A percentile compares a stretch with the other conserved stretches of the same genome.
Evolutionary conservation across 2,329 filamentous ascomycete genomes (phyloP).

Genomic region (Colletotrichum paranaense): DNA sequence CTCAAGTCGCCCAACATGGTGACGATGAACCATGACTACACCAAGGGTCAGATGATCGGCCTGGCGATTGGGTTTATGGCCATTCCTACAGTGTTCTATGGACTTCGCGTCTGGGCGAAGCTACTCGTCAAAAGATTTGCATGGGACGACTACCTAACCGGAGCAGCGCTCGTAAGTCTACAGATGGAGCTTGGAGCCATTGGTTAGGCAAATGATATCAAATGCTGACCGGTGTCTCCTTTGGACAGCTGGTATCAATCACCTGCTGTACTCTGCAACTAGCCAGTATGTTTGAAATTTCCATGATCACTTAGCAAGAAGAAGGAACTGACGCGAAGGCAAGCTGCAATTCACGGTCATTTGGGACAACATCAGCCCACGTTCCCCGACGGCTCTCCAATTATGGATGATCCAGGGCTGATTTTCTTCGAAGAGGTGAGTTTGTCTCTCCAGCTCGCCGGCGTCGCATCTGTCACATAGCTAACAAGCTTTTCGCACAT

Average conservation of each 20-base stretch:
- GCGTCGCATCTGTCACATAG: neutral
- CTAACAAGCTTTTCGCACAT: neutral
- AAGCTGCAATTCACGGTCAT: slow-evolving; percentile 27
- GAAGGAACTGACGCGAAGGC: neutral
- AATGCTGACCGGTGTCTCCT: neutral
- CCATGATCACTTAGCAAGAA: too few relatives aligned
- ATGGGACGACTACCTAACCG: slow-evolving; percentile 31
- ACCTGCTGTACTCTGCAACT: slow-evolving; percentile 28
- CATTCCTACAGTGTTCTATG: slow-evolving; percentile 27
- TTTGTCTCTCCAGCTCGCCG: neutral
- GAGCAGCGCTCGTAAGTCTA: slow-evolving; percentile 25
- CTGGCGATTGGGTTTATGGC: slow-evolving; percentile 34
- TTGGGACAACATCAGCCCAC: slow-evolving; percentile 32
- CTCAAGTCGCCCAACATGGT: slow-evolving; percentile 1
- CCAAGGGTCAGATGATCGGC: slow-evolving; percentile 33
- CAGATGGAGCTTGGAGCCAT: too few relatives aligned
- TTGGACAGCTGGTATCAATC: slow-evolving; percentile 10
- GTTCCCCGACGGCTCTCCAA: slow-evolving; percentile 26
- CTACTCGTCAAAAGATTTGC: slow-evolving; percentile 32
- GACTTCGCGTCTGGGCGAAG: slow-evolving; percentile 32
- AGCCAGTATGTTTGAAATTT: slow-evolving; percentile 2
- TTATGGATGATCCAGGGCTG: slow-evolving; percentile 34
- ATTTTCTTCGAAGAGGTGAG: slow-evolving; percentile 31
- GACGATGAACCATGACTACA: slow-evolving; percentile 26
- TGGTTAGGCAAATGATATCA: neutral